Evolutionary conservation across 768 basidiomycete species (phyloP).

Genomic region (Rhodotorula babjevae): DNA sequence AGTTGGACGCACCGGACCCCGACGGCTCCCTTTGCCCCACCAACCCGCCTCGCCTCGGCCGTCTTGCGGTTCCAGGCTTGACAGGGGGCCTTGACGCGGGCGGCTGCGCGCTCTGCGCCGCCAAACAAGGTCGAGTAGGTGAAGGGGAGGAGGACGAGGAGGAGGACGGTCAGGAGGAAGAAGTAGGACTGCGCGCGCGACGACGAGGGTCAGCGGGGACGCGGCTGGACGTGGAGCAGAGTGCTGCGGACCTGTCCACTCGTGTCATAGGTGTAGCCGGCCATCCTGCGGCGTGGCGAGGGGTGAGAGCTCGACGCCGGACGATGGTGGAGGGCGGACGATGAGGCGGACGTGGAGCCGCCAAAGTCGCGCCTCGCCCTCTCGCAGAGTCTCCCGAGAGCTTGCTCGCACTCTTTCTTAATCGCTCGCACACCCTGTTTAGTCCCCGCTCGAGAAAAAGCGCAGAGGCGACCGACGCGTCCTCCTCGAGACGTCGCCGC

Average conservation of each 20-base stretch:
- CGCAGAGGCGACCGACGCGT: too few species aligned
- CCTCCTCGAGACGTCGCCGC: too few species aligned
- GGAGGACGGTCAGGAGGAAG: constrained; percentile 84
- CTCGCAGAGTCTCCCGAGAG: too few species aligned
- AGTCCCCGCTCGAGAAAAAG: too few species aligned
- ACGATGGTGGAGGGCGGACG: too few species aligned
- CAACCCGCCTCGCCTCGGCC: constrained; percentile 21
- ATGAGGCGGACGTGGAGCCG: too few species aligned
- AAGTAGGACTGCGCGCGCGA: constrained; percentile 49
- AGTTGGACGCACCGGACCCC: constrained; percentile 1
- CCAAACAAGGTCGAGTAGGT: constrained; percentile 53
- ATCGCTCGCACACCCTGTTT: too few species aligned
- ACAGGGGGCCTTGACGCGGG: constrained; percentile 26
- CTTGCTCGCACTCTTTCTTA: too few species aligned
- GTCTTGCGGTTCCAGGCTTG: constrained; percentile 36
- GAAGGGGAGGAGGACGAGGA: constrained; percentile 72
- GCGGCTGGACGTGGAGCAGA: neutral
- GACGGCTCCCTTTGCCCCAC: constrained; percentile 15
- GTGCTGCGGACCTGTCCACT: constrained; percentile 53
- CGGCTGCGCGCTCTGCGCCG: constrained; percentile 30
- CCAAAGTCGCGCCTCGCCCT: too few species aligned
- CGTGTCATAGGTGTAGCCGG: constrained; percentile 47
- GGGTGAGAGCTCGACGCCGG: neutral
- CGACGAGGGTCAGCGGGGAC: neutral
- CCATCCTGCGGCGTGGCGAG: constrained; percentile 4